Evolutionary conservation across 352 stramenopile species (phyloP), one percentile per base, ranked within the genome.

Genomic region (Globisporangium alternatum): DNA sequence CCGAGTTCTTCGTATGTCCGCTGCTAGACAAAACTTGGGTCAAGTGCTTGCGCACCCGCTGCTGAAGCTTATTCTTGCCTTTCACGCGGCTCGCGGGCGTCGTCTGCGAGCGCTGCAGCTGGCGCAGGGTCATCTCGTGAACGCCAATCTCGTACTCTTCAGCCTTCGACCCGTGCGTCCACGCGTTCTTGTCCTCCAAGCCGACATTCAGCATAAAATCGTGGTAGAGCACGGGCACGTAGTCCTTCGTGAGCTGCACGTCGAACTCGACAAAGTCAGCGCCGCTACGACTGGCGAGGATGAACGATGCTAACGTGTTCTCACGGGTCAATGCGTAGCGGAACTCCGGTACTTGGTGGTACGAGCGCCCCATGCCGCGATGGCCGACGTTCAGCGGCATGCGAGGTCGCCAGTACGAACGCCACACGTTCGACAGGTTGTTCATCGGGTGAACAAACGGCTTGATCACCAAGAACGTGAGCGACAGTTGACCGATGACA

Each of bases 251-350:
- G 35, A 94, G 67, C 64, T 94, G 86, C 1, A 94, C 86, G 60
- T 94, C 86, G 68, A 94, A 92, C 61, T 94, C 86, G 21, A 94
- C 82, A 66, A 90, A 91, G 60, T 94, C 81, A 12, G 86, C 86
- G 53, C 86, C 83, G 41, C 72, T 86, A 12, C 71, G 68, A 33
- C 82, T 80, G 9, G 83, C 86, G 15, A 94, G 63, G 59, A 92
- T 78, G 56, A 94, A 86, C 25, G 83, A 92, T 10, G 81, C 72
- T 5, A 94, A 61, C 7, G 83, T 91, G 49, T 94, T 94, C 70
- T 94, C 86, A 39, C 86, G 78, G 0, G 79, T 90, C 12, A 88
- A 52, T 7, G 83, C 81, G 56, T 87, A 74, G 30, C 81, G 79
- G 33, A 76, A 86, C 1, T 69, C 75, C 6, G 70, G 71, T 0